Conservation (phyloP, 768 basidiomycete genomes). For the Pisolithus microcarpus region DNA sequence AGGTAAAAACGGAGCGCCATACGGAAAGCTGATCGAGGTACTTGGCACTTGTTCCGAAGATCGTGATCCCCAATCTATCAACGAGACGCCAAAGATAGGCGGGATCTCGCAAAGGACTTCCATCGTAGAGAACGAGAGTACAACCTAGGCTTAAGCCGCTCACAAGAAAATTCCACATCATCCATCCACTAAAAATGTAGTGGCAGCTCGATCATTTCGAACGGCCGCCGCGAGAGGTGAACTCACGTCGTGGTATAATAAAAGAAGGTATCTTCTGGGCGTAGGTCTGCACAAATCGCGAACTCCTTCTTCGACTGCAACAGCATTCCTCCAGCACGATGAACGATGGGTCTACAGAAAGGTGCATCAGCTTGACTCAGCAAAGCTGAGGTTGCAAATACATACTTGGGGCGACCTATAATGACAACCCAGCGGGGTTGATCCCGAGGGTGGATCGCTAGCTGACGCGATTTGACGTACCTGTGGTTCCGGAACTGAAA, state of each 20-base stretch:
- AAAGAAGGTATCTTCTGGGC: slow-evolving; percentile 65
- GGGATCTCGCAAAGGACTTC: slow-evolving; percentile 66
- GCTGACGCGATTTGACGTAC: slow-evolving; percentile 23
- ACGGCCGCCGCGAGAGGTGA: not conserved
- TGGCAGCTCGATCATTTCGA: slow-evolving; percentile 1
- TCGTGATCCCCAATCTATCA: slow-evolving; percentile 61
- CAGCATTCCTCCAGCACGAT: slow-evolving; percentile 73
- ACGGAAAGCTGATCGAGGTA: slow-evolving; percentile 76
- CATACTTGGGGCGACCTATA: slow-evolving; percentile 49
- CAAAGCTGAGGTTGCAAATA: not conserved
- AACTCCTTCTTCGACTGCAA: slow-evolving; percentile 69
- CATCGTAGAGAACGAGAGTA: slow-evolving; percentile 73
- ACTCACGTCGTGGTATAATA: slow-evolving; percentile 77
- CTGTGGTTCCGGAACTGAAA: slow-evolving; percentile 81
- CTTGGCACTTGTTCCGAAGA: slow-evolving; percentile 81
- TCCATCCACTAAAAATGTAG: slow-evolving; percentile 57
- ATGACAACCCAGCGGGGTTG: not conserved
- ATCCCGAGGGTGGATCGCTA: not conserved
- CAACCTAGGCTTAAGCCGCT: slow-evolving; percentile 58
- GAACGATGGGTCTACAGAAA: slow-evolving; percentile 59
- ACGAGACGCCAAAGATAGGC: slow-evolving; percentile 61
- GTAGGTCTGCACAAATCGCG: slow-evolving; percentile 58
- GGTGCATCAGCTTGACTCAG: not conserved
- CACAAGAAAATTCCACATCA: slow-evolving; percentile 88
- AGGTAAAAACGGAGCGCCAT: slow-evolving; percentile 13